phyloP scores from a whole-genome alignment of 1,284 basidiomycete species.

The Crepidotus sp. region DNA sequence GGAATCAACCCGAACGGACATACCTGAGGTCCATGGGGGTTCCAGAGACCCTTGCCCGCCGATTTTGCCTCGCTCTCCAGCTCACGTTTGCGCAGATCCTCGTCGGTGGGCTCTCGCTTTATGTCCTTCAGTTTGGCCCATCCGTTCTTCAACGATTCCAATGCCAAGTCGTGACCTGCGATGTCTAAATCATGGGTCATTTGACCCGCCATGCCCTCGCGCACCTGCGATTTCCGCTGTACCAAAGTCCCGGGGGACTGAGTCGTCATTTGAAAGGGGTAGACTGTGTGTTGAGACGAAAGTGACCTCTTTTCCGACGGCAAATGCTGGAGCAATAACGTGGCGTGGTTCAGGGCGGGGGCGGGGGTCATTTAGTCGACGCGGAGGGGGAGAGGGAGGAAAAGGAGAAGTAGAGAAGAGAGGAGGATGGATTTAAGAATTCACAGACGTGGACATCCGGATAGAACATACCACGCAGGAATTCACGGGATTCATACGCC shows the following conservation, averaged over 20 bases:
- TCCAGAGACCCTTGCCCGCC: constrained; percentile 81
- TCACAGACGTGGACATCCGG: not conserved
- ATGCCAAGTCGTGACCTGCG: constrained; percentile 63
- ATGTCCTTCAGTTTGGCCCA: constrained; percentile 91
- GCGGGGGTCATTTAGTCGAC: no score
- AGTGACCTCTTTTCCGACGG: constrained; percentile 83
- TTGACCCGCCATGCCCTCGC: no score
- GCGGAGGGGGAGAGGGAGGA: no score
- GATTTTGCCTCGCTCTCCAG: constrained; percentile 74
- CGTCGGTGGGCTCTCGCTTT: constrained; percentile 69
- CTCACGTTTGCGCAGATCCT: constrained; percentile 67
- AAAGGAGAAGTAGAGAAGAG: no score
- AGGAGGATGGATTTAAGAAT: no score
- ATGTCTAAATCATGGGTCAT: no score
- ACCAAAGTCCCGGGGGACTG: constrained; percentile 67
- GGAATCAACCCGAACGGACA: constrained; percentile 17
- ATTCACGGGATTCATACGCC: constrained; percentile 92
- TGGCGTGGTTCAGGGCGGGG: no score
- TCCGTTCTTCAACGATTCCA: constrained; percentile 75
- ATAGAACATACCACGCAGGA: constrained; percentile 46
- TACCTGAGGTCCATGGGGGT: constrained; percentile 73
- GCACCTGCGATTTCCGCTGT: constrained; percentile 61
- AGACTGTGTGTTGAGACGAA: constrained; percentile 60
- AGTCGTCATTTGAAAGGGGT: constrained; percentile 64
- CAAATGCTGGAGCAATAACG: constrained; percentile 40